Base-by-base conservation (phyloP, 202 grass and related monocot species). In the Digitaria exilis region DNA sequence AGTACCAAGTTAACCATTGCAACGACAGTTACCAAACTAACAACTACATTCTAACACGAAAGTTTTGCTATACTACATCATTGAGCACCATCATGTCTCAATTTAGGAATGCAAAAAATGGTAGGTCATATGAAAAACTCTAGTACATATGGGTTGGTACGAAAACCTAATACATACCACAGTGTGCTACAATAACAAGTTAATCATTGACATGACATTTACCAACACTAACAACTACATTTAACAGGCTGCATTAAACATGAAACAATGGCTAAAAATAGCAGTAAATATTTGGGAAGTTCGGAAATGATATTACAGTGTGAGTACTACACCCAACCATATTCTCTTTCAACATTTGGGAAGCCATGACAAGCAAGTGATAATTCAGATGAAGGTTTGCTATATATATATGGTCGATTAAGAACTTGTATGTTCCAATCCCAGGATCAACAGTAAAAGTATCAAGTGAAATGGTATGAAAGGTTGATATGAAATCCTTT, bases 291-390 rank as follows among this genome's bases (percentile, higher is more conserved):
- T 39, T 22, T 52, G 3, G 31, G 4, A 72, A 51, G 69, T 22
- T 29, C 2, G 22, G 4, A 72, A 51, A 45, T 50, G 29, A 63
- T 32, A 8, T 18, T 12, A 35, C 2, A 60, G 29, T 12, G 31
- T 62, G 62, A 84, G 26, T 78, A 10, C n/a, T 51, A 56, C 52
- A 78, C 50, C 16, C n/a, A 84, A 50, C 73, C 16, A 42, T 54
- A 52, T 63, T 50, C n/a, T 52, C 6, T 52, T 18, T 2, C 7
- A 25, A 68, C 26, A 46, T n/a, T 52, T 14, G 11, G 25, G 54
- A 52, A 75, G 31, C 45, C 59, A 83, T 66, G 32, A 16, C 12
- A 61, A 59, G 65, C 24, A 24, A 45, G 58, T 45, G 43, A 34
- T 8, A 57, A 59, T 61, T 65, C 49, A 59, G 29, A 42, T 17